Base-by-base conservation (phyloP, 306 rosid species). In the Bauhinia variegata region DNA sequence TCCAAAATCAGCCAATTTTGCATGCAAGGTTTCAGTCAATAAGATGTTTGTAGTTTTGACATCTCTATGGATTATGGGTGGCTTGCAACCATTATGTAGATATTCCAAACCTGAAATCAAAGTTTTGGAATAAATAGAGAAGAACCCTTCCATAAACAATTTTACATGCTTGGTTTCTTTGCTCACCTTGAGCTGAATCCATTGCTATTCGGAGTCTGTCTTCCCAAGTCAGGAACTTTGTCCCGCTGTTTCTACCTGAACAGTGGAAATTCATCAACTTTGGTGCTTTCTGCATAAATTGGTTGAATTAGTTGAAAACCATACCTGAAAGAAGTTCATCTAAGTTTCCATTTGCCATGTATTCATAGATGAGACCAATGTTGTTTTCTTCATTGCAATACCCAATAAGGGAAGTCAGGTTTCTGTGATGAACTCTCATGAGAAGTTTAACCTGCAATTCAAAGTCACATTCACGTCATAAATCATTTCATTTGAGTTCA, bases 1-100 rank as follows among this genome's bases (percentile, higher is more conserved):
- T n/a, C 74, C 79, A 67, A 84, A 86, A 68, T 78, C 87, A 58
- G 89, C 72, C 14, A 89, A 33, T 67, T 82, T 82, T 1, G 82
- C 88, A 12, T 46, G 72, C 7, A 82, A 71, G 0, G 72, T 82
- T 31, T 80, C 75, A 30, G 57, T 71, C n/a, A 81, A 39, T 58
- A 81, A 79, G 57, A 86, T 77, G 48, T 86, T 86, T 32, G 82
- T 11, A 19, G 71, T n/a, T 61, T 86, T 86, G 38, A 84, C 85
- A 65, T 84, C 87, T 68, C 84, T 81, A 14, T 86, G 92, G n/a
- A 68, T 36, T 51, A 76, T 72, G 4, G 65, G 79, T 18, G 82
- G 85, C 55, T 41, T 81, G 30, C 87, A 80, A 66, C 87, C 89
- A 11, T 70, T 23, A 11, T 86, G 88, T 43, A 86, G 55, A 71